Percentiles rank a stretch among this genome's conserved stretches.
phyloP scores from a whole-genome alignment of 306 rosid genomes.

The Quercus cerris region DNA sequence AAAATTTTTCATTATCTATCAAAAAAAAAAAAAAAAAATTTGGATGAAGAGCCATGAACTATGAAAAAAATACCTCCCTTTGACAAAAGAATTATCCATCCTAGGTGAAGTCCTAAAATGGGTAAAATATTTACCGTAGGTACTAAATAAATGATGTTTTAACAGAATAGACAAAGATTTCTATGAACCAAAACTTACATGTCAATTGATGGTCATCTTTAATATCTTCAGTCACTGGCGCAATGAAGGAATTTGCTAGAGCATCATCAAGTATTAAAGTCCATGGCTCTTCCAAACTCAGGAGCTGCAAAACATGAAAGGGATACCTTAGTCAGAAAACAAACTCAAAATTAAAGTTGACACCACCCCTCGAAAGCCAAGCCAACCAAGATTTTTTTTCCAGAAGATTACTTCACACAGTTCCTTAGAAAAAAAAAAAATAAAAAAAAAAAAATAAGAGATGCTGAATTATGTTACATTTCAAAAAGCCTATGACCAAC shows the following conservation, averaged over 20 bases:
- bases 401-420: background rate
- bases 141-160: background rate
- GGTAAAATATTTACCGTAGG: background rate
- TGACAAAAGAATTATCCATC: background rate
- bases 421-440: background rate
- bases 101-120: background rate
- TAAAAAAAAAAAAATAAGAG: too few species aligned
- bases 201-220: conserved; percentile 75
- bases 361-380: background rate
- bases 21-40: background rate
- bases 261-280: conserved; percentile 91
- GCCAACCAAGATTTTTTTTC: conserved; percentile 13
- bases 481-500: too few species aligned
- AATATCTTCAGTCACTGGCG: conserved; percentile 85
- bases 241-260: conserved; percentile 82
- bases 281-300: conserved; percentile 79
- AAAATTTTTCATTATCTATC: too few species aligned
- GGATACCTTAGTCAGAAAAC: background rate
- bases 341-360: conserved; percentile 2
- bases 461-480: too few species aligned
- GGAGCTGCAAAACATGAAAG: conserved; percentile 58
- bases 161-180: background rate
- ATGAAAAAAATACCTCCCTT: background rate
- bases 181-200: conserved; percentile 50
- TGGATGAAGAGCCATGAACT: background rate